Evolutionary conservation across 805 yeast genomes (phyloP).

Genomic region (Candida pseudofarinosa): DNA sequence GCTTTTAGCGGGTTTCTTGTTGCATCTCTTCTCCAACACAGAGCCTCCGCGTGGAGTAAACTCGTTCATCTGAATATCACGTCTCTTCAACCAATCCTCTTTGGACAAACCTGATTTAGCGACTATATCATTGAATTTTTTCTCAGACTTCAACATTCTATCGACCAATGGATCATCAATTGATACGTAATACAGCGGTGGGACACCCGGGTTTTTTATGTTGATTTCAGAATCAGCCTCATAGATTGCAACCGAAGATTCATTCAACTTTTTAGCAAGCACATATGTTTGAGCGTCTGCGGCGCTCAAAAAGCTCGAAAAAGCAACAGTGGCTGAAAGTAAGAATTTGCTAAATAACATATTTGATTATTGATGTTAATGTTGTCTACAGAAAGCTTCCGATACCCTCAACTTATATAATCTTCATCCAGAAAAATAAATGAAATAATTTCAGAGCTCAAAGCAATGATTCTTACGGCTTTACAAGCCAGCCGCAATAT

Average conservation of each 20-base stretch:
- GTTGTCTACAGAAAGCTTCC: too few relatives aligned
- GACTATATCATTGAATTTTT: not conserved
- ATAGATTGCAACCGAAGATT: not conserved
- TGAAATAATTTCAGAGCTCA: too few relatives aligned
- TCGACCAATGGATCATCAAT: not conserved
- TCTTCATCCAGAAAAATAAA: too few relatives aligned
- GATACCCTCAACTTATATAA: too few relatives aligned
- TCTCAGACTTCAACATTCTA: not conserved
- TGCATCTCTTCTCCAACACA: not conserved
- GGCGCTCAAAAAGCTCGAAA: not conserved
- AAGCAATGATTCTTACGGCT: too few relatives aligned
- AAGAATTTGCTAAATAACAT: not conserved
- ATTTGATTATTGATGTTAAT: too few relatives aligned
- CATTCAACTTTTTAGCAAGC: not conserved
- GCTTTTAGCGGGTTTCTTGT: not conserved
- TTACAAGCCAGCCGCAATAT: too few relatives aligned
- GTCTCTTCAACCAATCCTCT: not conserved
- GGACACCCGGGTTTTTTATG: not conserved
- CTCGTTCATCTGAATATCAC: not conserved
- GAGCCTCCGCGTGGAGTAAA: not conserved
- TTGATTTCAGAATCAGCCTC: not conserved
- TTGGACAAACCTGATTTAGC: not conserved
- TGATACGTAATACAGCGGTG: not conserved
- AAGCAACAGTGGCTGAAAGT: not conserved
- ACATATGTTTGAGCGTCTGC: not conserved